A percentile compares a stretch with the other conserved stretches of the same genome.
Conservation (phyloP, 768 basidiomycete species). For the Boletus patriciae region DNA sequence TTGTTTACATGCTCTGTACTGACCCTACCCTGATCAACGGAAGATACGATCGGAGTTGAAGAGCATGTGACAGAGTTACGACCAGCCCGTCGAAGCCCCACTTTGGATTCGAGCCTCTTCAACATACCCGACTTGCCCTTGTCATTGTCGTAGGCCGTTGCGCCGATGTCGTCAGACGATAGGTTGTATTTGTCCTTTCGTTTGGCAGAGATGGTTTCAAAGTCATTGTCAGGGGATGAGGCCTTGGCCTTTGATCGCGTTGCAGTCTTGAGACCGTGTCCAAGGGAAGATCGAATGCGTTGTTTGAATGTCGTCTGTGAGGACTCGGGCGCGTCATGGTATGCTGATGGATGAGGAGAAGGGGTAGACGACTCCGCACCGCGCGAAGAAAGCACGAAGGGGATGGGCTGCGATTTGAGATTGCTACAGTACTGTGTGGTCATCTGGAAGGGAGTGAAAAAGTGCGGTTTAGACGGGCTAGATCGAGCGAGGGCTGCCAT, state of each 20-base stretch:
- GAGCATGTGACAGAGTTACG: conserved; percentile 41
- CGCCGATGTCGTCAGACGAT: conserved; percentile 31
- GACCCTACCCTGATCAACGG: conserved; percentile 24
- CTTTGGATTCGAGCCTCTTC: conserved; percentile 48
- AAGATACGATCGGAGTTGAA: conserved; percentile 41
- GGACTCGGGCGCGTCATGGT: conserved; percentile 39
- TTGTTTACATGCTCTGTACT: conserved; percentile 35
- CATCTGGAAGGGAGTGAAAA: conserved; percentile 48
- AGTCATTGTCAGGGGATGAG: conserved; percentile 39
- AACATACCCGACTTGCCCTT: conserved; percentile 49
- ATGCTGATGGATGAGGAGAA: conserved; percentile 27
- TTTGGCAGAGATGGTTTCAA: conserved; percentile 45
- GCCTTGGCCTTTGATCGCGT: conserved; percentile 54
- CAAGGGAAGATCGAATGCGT: conserved; percentile 64
- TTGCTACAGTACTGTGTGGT: conserved; percentile 41
- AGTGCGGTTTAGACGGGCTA: conserved; percentile 38
- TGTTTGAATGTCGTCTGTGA: conserved; percentile 53
- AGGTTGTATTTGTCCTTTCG: conserved; percentile 44
- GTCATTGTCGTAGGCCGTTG: conserved; percentile 37
- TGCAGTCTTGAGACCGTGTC: conserved; percentile 64
- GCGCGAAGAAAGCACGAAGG: conserved; percentile 44
- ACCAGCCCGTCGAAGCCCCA: conserved; percentile 48
- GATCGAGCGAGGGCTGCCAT: conserved; percentile 49
- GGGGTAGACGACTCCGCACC: conserved; percentile 39
- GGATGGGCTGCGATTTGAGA: conserved; percentile 34